A percentile compares a stretch with the other conserved stretches of the same genome.
These are phyloP conservation scores for Gnomoniopsis sp. DNA, from an alignment of 2,329 filamentous ascomycete species.

Conservation along the genomic window DNA sequence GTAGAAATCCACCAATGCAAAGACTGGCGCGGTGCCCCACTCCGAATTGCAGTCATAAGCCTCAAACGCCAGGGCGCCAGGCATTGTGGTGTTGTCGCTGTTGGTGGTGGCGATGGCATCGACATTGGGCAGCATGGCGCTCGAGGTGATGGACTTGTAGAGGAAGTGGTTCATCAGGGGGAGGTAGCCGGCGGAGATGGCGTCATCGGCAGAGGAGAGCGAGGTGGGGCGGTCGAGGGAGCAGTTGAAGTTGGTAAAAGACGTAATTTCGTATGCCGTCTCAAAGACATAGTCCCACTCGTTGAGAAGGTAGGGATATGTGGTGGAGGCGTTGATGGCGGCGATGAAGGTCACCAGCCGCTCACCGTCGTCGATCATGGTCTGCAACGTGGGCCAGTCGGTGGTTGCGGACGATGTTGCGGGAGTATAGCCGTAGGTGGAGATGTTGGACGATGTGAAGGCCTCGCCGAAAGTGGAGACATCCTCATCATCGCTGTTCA, in stretches of 20 bases:
- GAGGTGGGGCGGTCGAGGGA: conserved; percentile 61
- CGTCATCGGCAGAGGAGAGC: conserved; percentile 46
- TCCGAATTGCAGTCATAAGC: conserved; percentile 50
- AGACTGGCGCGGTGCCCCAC: conserved; percentile 65
- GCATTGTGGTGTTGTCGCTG: conserved; percentile 48
- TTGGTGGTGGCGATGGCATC: conserved; percentile 63
- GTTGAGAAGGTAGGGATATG: conserved; percentile 56
- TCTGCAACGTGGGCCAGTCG: conserved; percentile 69
- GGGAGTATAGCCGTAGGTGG: conserved; percentile 57
- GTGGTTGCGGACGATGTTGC: conserved; percentile 36
- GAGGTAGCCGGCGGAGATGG: conserved; percentile 57
- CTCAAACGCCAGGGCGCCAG: conserved; percentile 53
- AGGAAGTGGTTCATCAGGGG: conserved; percentile 81
- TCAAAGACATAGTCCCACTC: conserved; percentile 70
- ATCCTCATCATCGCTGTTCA: conserved; percentile 62
- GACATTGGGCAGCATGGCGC: conserved; percentile 60
- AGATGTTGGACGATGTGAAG: conserved; percentile 58
- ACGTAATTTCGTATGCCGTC: conserved; percentile 63
- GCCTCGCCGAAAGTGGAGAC: conserved; percentile 51
- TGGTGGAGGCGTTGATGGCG: conserved; percentile 37
- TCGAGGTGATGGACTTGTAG: conserved; percentile 52
- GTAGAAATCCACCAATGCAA: conserved; percentile 78
- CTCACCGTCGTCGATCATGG: conserved; percentile 61
- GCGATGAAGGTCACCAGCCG: conserved; percentile 70
- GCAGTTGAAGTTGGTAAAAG: conserved; percentile 67